phyloP scores from a whole-genome alignment of 2,329 filamentous ascomycete species.

The Blastomyces parvus region DNA sequence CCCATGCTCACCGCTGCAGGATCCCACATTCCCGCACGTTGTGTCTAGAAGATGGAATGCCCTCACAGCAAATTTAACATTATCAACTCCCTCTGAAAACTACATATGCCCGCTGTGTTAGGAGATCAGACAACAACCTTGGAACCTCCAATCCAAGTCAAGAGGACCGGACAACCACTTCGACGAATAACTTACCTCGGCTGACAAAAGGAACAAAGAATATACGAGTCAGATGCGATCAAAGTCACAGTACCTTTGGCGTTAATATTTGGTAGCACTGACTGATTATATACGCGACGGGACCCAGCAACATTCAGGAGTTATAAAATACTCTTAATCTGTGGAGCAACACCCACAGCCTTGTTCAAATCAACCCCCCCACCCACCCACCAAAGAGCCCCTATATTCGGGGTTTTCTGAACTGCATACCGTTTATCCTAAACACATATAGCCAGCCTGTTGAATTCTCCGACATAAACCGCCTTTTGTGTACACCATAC shows the following conservation, averaged over 20 bases:
- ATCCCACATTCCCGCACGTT: not conserved
- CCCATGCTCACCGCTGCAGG: not conserved
- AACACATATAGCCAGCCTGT: not conserved
- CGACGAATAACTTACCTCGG: not conserved
- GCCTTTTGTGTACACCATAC: not conserved
- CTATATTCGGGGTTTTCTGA: not conserved
- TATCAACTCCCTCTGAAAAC: not conserved
- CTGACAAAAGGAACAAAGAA: not conserved
- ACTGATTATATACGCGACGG: no score
- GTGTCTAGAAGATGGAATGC: not conserved
- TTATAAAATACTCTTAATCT: no score
- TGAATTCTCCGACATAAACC: not conserved
- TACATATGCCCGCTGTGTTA: not conserved
- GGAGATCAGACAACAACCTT: not conserved
- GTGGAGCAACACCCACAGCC: no score
- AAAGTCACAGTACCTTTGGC: no score
- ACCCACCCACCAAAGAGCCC: no score
- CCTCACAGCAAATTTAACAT: not conserved
- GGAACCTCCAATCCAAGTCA: not conserved
- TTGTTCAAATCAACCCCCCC: no score
- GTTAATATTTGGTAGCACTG: no score
- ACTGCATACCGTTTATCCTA: not conserved
- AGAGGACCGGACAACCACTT: not conserved
- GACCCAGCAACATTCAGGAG: no score
- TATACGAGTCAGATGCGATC: no score